phyloP scores from a whole-genome alignment of 106 monocot species.

The Narthecium ossifragum region DNA sequence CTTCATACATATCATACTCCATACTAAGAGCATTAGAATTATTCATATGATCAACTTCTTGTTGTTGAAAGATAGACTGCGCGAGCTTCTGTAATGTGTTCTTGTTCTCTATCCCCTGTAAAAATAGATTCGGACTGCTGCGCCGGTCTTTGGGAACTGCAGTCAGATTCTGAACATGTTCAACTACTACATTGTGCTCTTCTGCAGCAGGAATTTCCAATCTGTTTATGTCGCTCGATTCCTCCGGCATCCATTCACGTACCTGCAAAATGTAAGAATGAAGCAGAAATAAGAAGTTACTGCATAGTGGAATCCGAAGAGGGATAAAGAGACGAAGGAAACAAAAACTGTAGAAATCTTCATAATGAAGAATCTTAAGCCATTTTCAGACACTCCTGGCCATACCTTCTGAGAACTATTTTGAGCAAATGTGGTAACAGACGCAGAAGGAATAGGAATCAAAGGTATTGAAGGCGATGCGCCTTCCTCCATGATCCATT shows the following conservation, averaged over 20 bases:
- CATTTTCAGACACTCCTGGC: no score
- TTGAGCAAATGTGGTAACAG: no score
- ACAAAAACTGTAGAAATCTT: background rate
- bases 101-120: slow-evolving; percentile 22
- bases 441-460: background rate
- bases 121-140: background rate
- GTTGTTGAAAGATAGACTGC: slow-evolving; percentile 16
- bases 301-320: background rate
- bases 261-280: background rate
- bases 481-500: slow-evolving; percentile 39
- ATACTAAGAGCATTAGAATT: background rate
- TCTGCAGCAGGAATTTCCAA: slow-evolving; percentile 2
- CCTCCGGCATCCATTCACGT: slow-evolving; percentile 6
- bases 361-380: no score
- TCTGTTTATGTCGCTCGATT: background rate
- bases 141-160: background rate
- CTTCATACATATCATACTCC: background rate
- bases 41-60: background rate
- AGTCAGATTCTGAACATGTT: background rate
- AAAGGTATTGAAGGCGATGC: background rate
- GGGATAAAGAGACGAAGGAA: background rate
- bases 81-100: slow-evolving; percentile 23
- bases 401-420: no score
- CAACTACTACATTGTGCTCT: background rate
- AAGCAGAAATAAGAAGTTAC: background rate